phyloP scores from a whole-genome alignment of 805 yeast species.

The Saccharomycopsis vini region DNA sequence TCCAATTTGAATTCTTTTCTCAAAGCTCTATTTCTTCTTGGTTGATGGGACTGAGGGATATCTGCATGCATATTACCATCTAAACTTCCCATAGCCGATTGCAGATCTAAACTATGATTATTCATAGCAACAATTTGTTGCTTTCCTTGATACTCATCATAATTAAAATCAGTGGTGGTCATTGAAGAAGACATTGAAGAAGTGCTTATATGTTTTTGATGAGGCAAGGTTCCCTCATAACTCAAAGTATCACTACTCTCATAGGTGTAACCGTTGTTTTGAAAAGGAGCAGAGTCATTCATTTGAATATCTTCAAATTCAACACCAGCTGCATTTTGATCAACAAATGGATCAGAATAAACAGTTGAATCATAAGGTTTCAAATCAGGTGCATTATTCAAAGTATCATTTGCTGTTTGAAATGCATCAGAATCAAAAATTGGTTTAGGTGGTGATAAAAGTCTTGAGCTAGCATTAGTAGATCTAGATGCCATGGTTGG shows the following conservation, averaged over 20 bases:
- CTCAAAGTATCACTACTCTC: slow-evolving; percentile 15
- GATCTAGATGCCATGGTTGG: slow-evolving; percentile 21
- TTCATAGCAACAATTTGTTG: slow-evolving; percentile 16
- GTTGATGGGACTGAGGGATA: slow-evolving; percentile 30
- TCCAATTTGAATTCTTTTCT: slow-evolving; percentile 69
- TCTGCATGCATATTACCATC: slow-evolving; percentile 40
- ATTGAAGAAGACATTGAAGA: slow-evolving; percentile 24
- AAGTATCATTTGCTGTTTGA: slow-evolving; percentile 41
- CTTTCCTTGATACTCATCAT: slow-evolving; percentile 26
- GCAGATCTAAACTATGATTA: slow-evolving; percentile 22
- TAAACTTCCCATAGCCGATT: slow-evolving; percentile 26
- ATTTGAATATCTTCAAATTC: slow-evolving; percentile 19
- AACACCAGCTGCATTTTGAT: not conserved
- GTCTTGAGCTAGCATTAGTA: slow-evolving; percentile 31
- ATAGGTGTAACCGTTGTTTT: slow-evolving; percentile 7
- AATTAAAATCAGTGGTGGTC: slow-evolving; percentile 28
- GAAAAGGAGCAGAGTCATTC: not conserved
- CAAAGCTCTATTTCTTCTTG: slow-evolving; percentile 56
- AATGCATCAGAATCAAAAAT: slow-evolving; percentile 53
- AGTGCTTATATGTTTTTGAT: slow-evolving; percentile 3
- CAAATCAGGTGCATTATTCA: slow-evolving; percentile 15
- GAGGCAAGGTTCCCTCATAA: slow-evolving; percentile 7
- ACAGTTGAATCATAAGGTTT: slow-evolving; percentile 22
- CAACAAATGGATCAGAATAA: slow-evolving; percentile 26
- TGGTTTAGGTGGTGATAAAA: slow-evolving; percentile 57